These are phyloP conservation scores for Stereocaulon alpinum DNA, from an alignment of 495 filamentous ascomycete species.

Conservation along the genomic window DNA sequence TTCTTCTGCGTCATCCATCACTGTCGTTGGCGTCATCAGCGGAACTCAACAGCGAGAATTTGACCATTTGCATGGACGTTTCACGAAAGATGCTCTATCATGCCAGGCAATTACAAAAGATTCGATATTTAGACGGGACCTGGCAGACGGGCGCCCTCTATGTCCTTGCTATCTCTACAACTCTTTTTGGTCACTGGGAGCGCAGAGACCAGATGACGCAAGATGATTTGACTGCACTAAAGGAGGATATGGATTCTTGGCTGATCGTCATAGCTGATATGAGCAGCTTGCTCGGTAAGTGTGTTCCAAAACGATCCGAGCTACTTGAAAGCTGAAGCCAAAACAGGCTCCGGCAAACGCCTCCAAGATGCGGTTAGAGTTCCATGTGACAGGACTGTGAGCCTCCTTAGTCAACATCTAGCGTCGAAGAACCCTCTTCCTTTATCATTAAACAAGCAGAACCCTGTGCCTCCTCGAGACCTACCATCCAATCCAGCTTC, in stretches of 20 bases:
- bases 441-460: slow-evolving; percentile 8
- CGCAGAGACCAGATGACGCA: slow-evolving; percentile 46
- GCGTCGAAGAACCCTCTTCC: slow-evolving; percentile 16
- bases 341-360: slow-evolving; percentile 31
- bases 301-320: background rate
- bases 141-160: slow-evolving; percentile 66
- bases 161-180: slow-evolving; percentile 62
- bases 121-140: slow-evolving; percentile 65
- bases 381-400: slow-evolving; percentile 26
- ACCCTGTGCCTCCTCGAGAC: background rate
- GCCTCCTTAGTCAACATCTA: slow-evolving; percentile 22
- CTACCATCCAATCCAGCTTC: slow-evolving; percentile 5
- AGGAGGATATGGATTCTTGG: slow-evolving; percentile 59
- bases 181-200: slow-evolving; percentile 59
- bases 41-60: slow-evolving; percentile 52
- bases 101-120: slow-evolving; percentile 47
- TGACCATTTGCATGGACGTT: slow-evolving; percentile 56
- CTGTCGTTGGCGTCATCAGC: slow-evolving; percentile 50
- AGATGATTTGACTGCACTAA: slow-evolving; percentile 44
- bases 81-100: slow-evolving; percentile 52
- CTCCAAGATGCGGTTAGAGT: slow-evolving; percentile 26
- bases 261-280: slow-evolving; percentile 55
- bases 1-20: slow-evolving; percentile 60
- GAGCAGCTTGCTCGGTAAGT: slow-evolving; percentile 51
- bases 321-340: slow-evolving; percentile 10